Percentiles rank a stretch among this genome's conserved stretches.
Evolutionary conservation across 2,329 filamentous ascomycete species (phyloP).

Genomic region (Talaromyces sp.): DNA sequence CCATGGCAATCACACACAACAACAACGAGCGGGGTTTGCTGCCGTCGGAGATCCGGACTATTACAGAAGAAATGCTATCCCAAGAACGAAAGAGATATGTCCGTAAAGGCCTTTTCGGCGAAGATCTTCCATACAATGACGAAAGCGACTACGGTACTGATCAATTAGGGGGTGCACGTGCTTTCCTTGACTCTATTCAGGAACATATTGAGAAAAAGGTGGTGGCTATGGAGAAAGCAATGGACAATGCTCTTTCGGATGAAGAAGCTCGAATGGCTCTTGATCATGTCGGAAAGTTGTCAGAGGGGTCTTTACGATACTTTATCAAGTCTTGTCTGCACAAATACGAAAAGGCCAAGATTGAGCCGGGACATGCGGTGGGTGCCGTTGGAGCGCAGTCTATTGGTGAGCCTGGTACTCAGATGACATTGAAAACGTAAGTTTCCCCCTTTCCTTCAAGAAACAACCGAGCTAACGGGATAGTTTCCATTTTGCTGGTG

Average conservation of each 20-base stretch:
- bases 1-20: constrained; percentile 71
- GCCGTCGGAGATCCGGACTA: constrained; percentile 68
- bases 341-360: constrained; percentile 87
- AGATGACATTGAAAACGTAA: constrained; percentile 93
- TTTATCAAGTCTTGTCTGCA: constrained; percentile 82
- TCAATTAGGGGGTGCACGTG: constrained; percentile 76
- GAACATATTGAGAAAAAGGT: constrained; percentile 67
- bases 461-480: not conserved
- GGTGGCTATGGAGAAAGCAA: constrained; percentile 53
- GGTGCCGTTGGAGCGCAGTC: constrained; percentile 96
- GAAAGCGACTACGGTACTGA: constrained; percentile 66
- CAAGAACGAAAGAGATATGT: constrained; percentile 65
- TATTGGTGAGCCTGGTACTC: constrained; percentile 95
- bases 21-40: constrained; percentile 72
- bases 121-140: constrained; percentile 68
- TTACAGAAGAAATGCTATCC: constrained; percentile 68
- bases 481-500: constrained; percentile 84
- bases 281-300: constrained; percentile 81
- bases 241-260: constrained; percentile 33
- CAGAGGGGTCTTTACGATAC: constrained; percentile 65
- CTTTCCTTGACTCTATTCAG: constrained; percentile 76
- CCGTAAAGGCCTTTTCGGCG: constrained; percentile 61
- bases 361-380: constrained; percentile 92
- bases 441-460: constrained; percentile 52
- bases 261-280: constrained; percentile 38